A percentile compares a stretch with the other conserved stretches of the same genome.
Evolutionary conservation across 768 basidiomycete species (phyloP).

Genomic region (Lepiota subincarnata): DNA sequence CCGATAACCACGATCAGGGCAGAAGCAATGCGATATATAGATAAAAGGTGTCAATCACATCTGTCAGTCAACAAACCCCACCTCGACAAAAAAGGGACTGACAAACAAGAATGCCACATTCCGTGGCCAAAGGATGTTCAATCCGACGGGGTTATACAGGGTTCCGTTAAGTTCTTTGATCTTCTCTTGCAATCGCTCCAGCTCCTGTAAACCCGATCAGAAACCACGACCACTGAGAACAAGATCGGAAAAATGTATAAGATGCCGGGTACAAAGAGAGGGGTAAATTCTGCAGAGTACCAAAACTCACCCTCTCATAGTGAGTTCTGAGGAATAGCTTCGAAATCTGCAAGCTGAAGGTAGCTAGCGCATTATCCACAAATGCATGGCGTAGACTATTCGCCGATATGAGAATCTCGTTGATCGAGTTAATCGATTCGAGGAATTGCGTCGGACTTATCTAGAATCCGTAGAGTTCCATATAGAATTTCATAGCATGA

Average conservation of each 20-base stretch:
- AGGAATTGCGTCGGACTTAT: conserved; percentile 89
- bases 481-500: background rate
- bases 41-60: background rate
- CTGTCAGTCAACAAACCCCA: conserved; percentile 8
- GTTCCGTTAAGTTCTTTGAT: conserved; percentile 68
- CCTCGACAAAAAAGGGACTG: conserved; percentile 35
- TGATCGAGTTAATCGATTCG: conserved; percentile 87
- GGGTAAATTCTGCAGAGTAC: background rate
- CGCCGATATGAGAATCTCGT: conserved; percentile 82
- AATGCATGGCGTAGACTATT: conserved; percentile 71
- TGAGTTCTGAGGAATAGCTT: conserved; percentile 65
- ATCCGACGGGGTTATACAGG: conserved; percentile 79
- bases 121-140: conserved; percentile 84
- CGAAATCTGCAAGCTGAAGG: conserved; percentile 79
- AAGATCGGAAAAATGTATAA: background rate
- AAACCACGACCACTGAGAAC: background rate
- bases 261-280: background rate
- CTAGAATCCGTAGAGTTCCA: conserved; percentile 34
- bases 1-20: background rate
- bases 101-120: conserved; percentile 90
- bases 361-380: conserved; percentile 74
- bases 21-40: background rate
- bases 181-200: conserved; percentile 57
- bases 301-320: conserved; percentile 67
- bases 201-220: conserved; percentile 53